Evolutionary conservation across 78 protist genomes (phyloP), one percentile per base, ranked within the genome.

Genomic region (Cavenderia fasciculata): DNA sequence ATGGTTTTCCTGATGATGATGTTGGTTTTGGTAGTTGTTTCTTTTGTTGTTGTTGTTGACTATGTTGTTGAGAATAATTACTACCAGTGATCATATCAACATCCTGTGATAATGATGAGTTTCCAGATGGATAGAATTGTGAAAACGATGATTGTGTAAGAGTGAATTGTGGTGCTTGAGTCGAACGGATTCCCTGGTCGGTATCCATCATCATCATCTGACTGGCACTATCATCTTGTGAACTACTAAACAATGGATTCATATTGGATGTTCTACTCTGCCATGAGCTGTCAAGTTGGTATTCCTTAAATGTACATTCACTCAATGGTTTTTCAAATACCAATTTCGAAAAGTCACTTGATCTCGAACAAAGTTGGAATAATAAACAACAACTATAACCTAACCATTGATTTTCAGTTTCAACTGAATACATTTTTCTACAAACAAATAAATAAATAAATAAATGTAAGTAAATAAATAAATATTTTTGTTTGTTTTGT

Each of bases 331-430:
- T 61, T 29, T 93, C 96, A 74, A 93, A 93, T 5, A 93, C 19
- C 2, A 78, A 59, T 46, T 89, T 70, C 19, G 71, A 40, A 31
- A 70, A 93, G 8, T 85, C 93, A 16, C 61, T 21, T 29, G 89
- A 79, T 23, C 85, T 36, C 5, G 57, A 43, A 25, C 90, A 59
- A 1, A 94, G 46, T 41, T 57, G 78, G 8, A 94, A 43, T 25
- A 94, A 34, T 5, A 94, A 40, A 36, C 76, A n/a, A 23, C 75
- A 75, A 38, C 82, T 34, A 51, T 63, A 63, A 1, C 86, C 87
- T 1, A 94, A 43, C 96, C 96, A 94, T 43, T 85, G 76, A 8
- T 63, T 25, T 31, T 94, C 94, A n/a, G 84, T 71, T 34, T 88
- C 89, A 8, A 86, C 70, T 25, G 87, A 27, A 41, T 85, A 90